phyloP scores from a whole-genome alignment of 1,139 yeast species.

The Pichia kudriavzevii region DNA sequence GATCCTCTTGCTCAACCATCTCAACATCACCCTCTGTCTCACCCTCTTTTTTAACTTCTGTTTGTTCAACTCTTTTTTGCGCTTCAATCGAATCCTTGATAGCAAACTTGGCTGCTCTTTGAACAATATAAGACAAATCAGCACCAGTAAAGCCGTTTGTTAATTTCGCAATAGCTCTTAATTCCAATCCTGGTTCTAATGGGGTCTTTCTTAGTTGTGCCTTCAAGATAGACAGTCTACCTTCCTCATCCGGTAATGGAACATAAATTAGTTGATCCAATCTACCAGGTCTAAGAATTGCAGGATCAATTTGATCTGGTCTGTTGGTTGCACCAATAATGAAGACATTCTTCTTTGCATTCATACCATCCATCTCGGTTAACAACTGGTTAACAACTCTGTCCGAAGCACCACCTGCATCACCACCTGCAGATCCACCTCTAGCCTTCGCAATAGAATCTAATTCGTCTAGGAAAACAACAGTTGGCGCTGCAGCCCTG shows the following conservation, averaged over 20 bases:
- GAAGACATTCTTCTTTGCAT: constrained; percentile 96
- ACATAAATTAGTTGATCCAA: constrained; percentile 97
- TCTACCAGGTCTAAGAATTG: constrained; percentile 98
- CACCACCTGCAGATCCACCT: constrained; percentile 90
- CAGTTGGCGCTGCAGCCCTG: constrained; percentile 98
- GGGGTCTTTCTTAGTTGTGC: constrained; percentile 99
- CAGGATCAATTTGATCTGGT: constrained; percentile 99
- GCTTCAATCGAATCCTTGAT: constrained; percentile 97
- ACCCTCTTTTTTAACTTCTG: constrained; percentile 36
- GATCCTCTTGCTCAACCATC: constrained; percentile 70
- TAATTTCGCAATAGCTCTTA: constrained; percentile 81
- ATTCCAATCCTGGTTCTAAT: constrained; percentile 90
- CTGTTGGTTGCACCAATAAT: constrained; percentile 99
- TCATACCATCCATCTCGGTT: constrained; percentile 99
- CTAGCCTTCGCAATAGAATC: constrained; percentile 97
- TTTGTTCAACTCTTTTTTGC: constrained; percentile 45
- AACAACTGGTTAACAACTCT: constrained; percentile 96
- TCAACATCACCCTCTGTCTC: constrained; percentile 46
- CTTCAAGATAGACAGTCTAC: constrained; percentile 83
- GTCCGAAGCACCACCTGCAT: constrained; percentile 98
- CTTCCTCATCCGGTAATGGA: constrained; percentile 93
- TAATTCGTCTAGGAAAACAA: constrained; percentile 92
- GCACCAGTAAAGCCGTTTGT: constrained; percentile 99
- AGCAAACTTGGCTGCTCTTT: constrained; percentile 97
- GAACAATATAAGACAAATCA: constrained; percentile 92